Evolutionary conservation across 495 filamentous ascomycete species (phyloP).

Genomic region (Parathielavia hyrcaniae): DNA sequence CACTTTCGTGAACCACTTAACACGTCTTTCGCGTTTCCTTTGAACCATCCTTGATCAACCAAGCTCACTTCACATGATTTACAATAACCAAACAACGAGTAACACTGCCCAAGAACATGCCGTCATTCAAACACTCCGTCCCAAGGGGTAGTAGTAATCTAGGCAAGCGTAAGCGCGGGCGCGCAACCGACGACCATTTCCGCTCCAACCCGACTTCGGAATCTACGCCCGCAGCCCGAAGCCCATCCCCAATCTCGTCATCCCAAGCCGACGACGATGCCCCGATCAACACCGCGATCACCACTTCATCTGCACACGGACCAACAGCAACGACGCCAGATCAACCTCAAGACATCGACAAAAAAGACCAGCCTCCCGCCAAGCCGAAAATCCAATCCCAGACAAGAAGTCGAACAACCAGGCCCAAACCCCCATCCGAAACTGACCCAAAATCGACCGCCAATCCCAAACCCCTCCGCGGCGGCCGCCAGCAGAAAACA

Average conservation of each 20-base stretch:
- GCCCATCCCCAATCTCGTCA: background rate
- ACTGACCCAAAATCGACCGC: conserved; percentile 3
- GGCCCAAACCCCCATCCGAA: background rate
- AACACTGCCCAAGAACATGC: background rate
- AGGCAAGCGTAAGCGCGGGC: conserved; percentile 20
- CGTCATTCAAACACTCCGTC: background rate
- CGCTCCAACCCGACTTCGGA: background rate
- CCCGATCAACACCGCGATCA: background rate
- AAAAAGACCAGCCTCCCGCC: too few species aligned
- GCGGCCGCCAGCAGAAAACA: background rate
- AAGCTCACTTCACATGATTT: background rate
- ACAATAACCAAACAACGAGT: background rate
- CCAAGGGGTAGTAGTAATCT: background rate
- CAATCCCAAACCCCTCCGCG: background rate
- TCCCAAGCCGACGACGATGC: background rate
- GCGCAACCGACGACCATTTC: background rate
- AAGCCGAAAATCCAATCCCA: background rate
- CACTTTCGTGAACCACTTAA: conserved; percentile 32
- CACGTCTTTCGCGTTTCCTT: background rate
- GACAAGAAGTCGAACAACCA: background rate
- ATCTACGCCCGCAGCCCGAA: background rate
- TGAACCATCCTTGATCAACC: background rate
- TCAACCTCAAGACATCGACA: background rate
- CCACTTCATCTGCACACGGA: too few species aligned
- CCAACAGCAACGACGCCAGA: too few species aligned